A percentile compares a stretch with the other conserved stretches of the same genome.
phyloP scores from a whole-genome alignment of 306 rosid genomes.

The Quercus dentata region DNA sequence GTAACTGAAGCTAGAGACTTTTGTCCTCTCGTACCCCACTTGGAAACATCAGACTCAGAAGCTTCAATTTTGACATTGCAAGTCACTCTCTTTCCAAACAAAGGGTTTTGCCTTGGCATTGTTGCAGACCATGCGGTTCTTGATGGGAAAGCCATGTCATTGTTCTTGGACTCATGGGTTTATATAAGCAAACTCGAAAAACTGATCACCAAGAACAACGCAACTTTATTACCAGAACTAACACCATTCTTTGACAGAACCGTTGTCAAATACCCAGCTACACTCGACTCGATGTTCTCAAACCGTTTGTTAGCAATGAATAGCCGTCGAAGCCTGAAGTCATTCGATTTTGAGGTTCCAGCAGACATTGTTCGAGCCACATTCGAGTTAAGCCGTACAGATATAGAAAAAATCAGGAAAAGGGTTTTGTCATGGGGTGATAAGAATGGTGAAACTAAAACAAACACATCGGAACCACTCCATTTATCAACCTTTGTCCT shows the following conservation, averaged over 20 bases:
- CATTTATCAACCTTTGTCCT: conserved; percentile 34
- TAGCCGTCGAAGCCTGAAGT: conserved; percentile 26
- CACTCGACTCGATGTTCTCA: background rate
- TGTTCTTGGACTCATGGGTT: conserved; percentile 60
- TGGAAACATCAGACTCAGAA: conserved; percentile 13
- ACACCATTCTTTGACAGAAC: conserved; percentile 44
- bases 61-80: conserved; percentile 43
- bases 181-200: conserved; percentile 16
- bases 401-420: conserved; percentile 23
- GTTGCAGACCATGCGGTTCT: conserved; percentile 42
- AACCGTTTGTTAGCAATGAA: background rate
- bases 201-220: background rate
- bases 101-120: conserved; percentile 47
- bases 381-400: conserved; percentile 23
- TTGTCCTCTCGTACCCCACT: conserved; percentile 21
- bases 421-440: no score
- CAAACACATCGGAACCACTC: background rate
- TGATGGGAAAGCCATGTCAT: conserved; percentile 43
- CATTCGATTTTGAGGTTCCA: conserved; percentile 8
- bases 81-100: conserved; percentile 42
- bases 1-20: background rate
- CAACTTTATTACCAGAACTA: conserved; percentile 16
- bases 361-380: conserved; percentile 28
- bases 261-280: conserved; percentile 23
- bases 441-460: background rate